Percentiles rank a stretch among this genome's conserved stretches.
Conservation (phyloP, 352 stramenopile species). For the Phytopythium aichiense region DNA sequence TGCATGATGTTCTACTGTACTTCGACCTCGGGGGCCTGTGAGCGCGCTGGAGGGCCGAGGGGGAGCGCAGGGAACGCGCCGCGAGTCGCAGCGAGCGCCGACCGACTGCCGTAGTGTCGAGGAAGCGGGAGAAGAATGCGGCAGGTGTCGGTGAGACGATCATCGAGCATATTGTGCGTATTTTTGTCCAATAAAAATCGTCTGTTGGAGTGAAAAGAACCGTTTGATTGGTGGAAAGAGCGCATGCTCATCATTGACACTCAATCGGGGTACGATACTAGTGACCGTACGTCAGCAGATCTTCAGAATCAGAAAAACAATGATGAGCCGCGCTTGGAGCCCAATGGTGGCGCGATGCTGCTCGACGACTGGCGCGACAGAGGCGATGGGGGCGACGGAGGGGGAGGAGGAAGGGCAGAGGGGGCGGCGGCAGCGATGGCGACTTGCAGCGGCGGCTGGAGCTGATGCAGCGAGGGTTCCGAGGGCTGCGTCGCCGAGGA, state of each 20-base stretch:
- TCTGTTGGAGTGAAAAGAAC: background rate
- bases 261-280: background rate
- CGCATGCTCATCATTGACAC: too few relatives aligned
- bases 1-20: constrained; percentile 14
- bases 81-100: background rate
- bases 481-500: too few relatives aligned
- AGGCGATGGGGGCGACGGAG: background rate
- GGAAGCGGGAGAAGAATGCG: background rate
- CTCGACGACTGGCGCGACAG: background rate
- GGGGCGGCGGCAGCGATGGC: background rate
- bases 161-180: background rate
- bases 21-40: background rate
- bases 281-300: background rate
- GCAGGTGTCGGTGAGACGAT: too few relatives aligned
- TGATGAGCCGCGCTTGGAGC: too few relatives aligned
- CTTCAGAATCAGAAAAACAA: too few relatives aligned
- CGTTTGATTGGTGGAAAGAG: background rate
- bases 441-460: background rate
- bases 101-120: background rate
- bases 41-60: background rate
- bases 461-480: background rate
- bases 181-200: background rate
- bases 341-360: too few relatives aligned
- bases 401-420: background rate
- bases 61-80: background rate